These are phyloP conservation scores for Cymbopogon flexuosus DNA, from an alignment of 202 grass and related monocot species.

Conservation along the genomic window DNA sequence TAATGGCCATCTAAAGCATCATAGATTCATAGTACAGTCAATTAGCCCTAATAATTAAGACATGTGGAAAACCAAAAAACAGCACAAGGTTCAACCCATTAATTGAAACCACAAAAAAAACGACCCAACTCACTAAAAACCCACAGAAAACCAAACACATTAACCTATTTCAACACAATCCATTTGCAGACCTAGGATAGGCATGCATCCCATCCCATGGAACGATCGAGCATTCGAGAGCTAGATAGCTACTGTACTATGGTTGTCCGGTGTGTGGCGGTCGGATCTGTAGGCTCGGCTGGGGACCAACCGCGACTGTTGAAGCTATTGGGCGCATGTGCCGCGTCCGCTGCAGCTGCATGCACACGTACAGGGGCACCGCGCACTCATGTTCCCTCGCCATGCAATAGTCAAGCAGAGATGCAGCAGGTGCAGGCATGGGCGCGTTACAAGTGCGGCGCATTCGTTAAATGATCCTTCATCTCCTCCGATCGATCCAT, in stretches of 20 bases:
- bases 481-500: not conserved
- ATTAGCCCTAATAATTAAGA: no score
- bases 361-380: constrained; percentile 14
- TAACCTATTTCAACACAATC: not conserved
- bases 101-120: no score
- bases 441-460: not conserved
- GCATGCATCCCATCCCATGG: not conserved
- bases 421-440: not conserved
- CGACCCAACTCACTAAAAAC: no score
- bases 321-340: constrained; percentile 13
- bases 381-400: no score
- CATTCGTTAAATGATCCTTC: not conserved
- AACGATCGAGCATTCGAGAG: not conserved
- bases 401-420: not conserved
- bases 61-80: no score
- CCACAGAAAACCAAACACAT: not conserved
- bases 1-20: no score
- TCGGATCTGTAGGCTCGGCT: not conserved
- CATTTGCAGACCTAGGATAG: not conserved
- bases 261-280: not conserved
- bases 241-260: no score
- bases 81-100: no score
- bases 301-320: constrained; percentile 29
- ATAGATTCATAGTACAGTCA: no score
- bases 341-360: not conserved